Percentiles rank a stretch among this genome's conserved stretches.
These are phyloP conservation scores for Sclerotinia glacialis DNA, from an alignment of 2,329 filamentous ascomycete genomes.

Conservation along the genomic window DNA sequence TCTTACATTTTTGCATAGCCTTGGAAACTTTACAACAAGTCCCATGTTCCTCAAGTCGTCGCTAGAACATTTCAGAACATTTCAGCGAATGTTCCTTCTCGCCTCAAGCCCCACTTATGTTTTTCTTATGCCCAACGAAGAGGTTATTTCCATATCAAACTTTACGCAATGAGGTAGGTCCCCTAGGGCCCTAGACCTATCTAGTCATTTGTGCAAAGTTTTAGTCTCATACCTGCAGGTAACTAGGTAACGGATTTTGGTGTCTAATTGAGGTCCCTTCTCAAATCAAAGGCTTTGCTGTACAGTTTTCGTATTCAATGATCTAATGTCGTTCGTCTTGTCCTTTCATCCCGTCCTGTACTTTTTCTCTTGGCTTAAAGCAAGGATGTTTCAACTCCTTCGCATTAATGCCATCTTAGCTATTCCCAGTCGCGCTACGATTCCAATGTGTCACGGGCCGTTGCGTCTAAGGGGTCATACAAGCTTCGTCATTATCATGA, in stretches of 20 bases:
- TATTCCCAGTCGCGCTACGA: conserved; percentile 11
- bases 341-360: neutral
- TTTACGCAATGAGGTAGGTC: conserved; percentile 18
- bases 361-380: conserved; percentile 2
- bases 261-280: neutral
- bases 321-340: conserved; percentile 1
- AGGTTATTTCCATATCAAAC: conserved; percentile 6
- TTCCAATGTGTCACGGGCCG: conserved; percentile 20
- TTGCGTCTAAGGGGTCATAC: conserved; percentile 21
- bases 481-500: conserved; percentile 17
- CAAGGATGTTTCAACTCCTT: conserved; percentile 7
- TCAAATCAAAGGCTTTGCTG: conserved; percentile 6
- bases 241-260: neutral
- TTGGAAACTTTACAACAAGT: conserved; percentile 11
- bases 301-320: conserved; percentile 1
- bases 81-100: conserved; percentile 17
- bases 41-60: conserved; percentile 3
- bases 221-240: conserved; percentile 4
- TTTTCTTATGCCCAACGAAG: conserved; percentile 8
- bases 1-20: conserved; percentile 9
- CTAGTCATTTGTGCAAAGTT: conserved; percentile 2
- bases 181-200: neutral
- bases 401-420: conserved; percentile 14
- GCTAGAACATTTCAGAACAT: conserved; percentile 18
- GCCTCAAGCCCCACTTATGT: neutral